Evolutionary conservation across 768 basidiomycete genomes (phyloP).

Genomic region (Lentinula sp.): DNA sequence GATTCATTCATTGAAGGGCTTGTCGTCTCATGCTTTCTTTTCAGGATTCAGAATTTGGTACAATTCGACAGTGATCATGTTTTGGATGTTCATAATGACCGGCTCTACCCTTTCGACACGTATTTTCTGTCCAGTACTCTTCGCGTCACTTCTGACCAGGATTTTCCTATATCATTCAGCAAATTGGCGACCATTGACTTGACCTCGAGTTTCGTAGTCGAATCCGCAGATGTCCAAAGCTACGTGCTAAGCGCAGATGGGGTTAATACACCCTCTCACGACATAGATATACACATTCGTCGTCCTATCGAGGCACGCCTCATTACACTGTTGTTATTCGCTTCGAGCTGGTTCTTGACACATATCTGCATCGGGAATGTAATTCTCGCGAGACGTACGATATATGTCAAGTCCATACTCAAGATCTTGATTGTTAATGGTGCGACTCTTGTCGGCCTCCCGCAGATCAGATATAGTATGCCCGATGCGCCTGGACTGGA

Average conservation of each 20-base stretch:
- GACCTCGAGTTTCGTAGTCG: constrained; percentile 41
- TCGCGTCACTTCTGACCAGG: constrained; percentile 27
- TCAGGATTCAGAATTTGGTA: constrained; percentile 46
- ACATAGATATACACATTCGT: constrained; percentile 38
- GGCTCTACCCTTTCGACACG: constrained; percentile 52
- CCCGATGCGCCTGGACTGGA: constrained; percentile 52
- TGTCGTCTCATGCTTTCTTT: not conserved
- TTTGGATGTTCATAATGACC: constrained; percentile 48
- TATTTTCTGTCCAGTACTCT: constrained; percentile 45
- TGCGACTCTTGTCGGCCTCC: constrained; percentile 39
- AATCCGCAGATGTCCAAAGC: constrained; percentile 32
- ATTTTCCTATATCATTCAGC: constrained; percentile 35
- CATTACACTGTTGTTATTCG: constrained; percentile 41
- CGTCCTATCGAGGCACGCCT: constrained; percentile 39
- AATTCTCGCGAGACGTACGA: constrained; percentile 31
- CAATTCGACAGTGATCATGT: constrained; percentile 55
- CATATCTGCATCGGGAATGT: constrained; percentile 44
- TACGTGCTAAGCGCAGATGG: constrained; percentile 19
- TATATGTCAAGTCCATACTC: constrained; percentile 23
- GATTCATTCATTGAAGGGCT: not conserved
- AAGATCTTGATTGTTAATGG: constrained; percentile 33
- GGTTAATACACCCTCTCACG: constrained; percentile 24
- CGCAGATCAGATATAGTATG: constrained; percentile 48
- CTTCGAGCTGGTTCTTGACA: constrained; percentile 47
- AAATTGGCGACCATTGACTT: constrained; percentile 35